phyloP scores from a whole-genome alignment of 2,329 filamentous ascomycete species.

The Aspergillus ruber region DNA sequence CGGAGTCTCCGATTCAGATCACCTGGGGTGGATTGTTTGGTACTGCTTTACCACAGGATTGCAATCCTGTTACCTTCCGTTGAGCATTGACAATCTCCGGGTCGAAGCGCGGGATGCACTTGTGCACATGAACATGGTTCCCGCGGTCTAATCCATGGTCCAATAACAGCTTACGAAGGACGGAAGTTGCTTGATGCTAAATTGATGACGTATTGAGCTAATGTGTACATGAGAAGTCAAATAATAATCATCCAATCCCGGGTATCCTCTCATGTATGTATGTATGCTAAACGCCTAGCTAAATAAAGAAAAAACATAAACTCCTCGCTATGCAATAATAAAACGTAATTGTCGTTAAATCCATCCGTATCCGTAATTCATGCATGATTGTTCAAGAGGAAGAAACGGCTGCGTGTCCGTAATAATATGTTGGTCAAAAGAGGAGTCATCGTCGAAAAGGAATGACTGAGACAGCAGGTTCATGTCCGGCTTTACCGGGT shows the following conservation, averaged over 20 bases:
- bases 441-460: constrained; percentile 28
- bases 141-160: background rate
- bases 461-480: constrained; percentile 22
- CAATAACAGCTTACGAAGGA: background rate
- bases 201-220: background rate
- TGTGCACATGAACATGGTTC: too few relatives aligned
- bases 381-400: constrained; percentile 23
- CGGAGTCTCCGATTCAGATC: too few relatives aligned
- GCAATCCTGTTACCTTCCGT: too few relatives aligned
- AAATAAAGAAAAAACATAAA: constrained; percentile 16
- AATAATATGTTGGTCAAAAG: constrained; percentile 17
- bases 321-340: constrained; percentile 30
- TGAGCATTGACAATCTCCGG: too few relatives aligned
- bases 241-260: constrained; percentile 8
- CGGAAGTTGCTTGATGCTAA: background rate
- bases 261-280: constrained; percentile 22
- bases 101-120: too few relatives aligned
- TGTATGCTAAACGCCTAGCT: constrained; percentile 13
- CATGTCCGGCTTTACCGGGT: constrained; percentile 16
- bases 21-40: too few relatives aligned
- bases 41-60: too few relatives aligned
- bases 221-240: background rate
- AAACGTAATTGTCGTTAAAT: constrained; percentile 14
- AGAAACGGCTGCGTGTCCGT: constrained; percentile 20
- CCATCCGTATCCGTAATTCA: constrained; percentile 31